Evolutionary conservation across 768 basidiomycete species (phyloP).

Genomic region (Phlegmacium glaucopus): DNA sequence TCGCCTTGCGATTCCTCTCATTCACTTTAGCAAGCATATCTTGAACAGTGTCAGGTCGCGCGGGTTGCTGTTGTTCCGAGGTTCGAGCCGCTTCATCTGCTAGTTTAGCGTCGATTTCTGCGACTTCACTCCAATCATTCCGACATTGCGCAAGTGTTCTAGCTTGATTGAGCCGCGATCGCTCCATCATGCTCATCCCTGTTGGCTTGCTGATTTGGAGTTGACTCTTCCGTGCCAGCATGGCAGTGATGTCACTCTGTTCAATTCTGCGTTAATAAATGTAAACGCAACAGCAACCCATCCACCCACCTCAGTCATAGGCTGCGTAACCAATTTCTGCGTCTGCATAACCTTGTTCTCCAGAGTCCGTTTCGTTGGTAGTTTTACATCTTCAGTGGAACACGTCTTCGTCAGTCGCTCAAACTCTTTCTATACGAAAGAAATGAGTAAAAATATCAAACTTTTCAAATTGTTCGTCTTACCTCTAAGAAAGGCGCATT

Average conservation of each 20-base stretch:
- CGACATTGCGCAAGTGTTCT: constrained; percentile 74
- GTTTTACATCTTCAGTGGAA: constrained; percentile 48
- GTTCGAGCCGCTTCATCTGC: constrained; percentile 30
- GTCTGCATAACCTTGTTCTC: constrained; percentile 67
- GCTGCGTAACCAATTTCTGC: constrained; percentile 51
- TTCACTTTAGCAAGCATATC: constrained; percentile 79
- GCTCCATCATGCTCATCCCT: constrained; percentile 49
- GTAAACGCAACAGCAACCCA: constrained; percentile 10
- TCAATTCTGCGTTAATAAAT: background rate
- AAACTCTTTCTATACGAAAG: constrained; percentile 61
- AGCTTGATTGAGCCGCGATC: constrained; percentile 63
- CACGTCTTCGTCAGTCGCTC: constrained; percentile 49
- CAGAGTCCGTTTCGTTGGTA: constrained; percentile 66
- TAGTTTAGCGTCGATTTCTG: constrained; percentile 60
- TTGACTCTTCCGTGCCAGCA: constrained; percentile 64
- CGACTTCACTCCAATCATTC: constrained; percentile 63
- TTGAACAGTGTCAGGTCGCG: constrained; percentile 17
- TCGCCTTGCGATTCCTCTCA: constrained; percentile 85
- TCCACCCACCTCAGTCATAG: constrained; percentile 70
- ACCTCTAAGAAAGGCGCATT: constrained; percentile 68
- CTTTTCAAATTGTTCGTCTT: constrained; percentile 19
- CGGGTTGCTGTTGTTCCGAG: constrained; percentile 15
- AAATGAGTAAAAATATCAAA: constrained; percentile 4
- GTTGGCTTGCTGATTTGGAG: constrained; percentile 28
- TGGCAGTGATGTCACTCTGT: constrained; percentile 81